These are phyloP conservation scores for Trifolium pratense DNA, from an alignment of 306 rosid genomes.

Conservation along the genomic window DNA sequence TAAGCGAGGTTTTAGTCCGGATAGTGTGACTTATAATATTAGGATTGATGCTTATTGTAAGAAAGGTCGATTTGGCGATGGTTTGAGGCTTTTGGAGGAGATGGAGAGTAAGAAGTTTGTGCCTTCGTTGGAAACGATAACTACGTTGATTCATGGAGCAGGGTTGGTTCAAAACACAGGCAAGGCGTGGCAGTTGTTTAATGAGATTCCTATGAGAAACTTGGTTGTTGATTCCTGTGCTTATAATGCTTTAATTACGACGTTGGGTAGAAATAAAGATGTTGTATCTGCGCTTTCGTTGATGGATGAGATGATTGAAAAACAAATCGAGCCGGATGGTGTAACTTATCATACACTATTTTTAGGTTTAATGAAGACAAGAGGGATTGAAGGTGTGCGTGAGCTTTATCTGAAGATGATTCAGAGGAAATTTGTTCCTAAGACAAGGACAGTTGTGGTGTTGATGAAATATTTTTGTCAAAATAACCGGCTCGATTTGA, in stretches of 20 bases:
- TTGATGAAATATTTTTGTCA: slow-evolving; percentile 74
- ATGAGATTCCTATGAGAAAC: slow-evolving; percentile 63
- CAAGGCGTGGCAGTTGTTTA: slow-evolving; percentile 68
- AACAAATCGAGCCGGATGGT: slow-evolving; percentile 57
- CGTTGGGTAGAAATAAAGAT: slow-evolving; percentile 64
- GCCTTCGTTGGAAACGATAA: slow-evolving; percentile 67
- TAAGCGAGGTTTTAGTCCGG: slow-evolving; percentile 74
- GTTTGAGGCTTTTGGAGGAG: slow-evolving; percentile 73
- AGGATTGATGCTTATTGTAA: slow-evolving; percentile 88
- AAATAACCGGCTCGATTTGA: slow-evolving; percentile 65
- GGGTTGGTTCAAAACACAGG: slow-evolving; percentile 67
- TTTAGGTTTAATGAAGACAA: slow-evolving; percentile 57
- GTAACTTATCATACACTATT: slow-evolving; percentile 78
- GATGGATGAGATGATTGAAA: slow-evolving; percentile 78
- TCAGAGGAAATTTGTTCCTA: slow-evolving; percentile 61
- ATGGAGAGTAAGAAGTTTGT: slow-evolving; percentile 60
- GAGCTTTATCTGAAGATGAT: slow-evolving; percentile 74
- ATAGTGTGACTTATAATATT: slow-evolving; percentile 67
- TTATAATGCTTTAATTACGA: slow-evolving; percentile 77
- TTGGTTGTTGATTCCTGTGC: slow-evolving; percentile 66
- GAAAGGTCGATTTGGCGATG: slow-evolving; percentile 73
- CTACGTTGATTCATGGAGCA: slow-evolving; percentile 94
- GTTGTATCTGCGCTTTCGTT: slow-evolving; percentile 59
- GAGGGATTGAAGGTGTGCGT: slow-evolving; percentile 54
- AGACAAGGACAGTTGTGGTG: slow-evolving; percentile 74